Evolutionary conservation across 768 basidiomycete genomes (phyloP).

Genomic region (Amanita subjunquillea): DNA sequence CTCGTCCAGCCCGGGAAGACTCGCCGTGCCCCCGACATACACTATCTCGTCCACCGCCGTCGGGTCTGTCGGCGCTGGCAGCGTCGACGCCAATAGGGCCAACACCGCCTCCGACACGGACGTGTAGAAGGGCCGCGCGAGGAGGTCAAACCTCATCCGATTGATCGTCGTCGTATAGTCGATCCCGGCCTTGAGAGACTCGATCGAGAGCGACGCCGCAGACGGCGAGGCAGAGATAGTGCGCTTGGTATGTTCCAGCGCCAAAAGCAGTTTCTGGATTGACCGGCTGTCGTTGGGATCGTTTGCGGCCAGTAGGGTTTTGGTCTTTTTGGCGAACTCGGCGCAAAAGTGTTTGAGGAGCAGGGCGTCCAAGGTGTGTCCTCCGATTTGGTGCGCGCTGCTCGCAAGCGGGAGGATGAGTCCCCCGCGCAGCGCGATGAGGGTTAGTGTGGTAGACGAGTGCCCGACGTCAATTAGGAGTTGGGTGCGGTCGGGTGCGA

Average conservation of each 20-base stretch:
- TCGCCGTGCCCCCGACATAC: slow-evolving; percentile 68
- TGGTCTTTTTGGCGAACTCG: slow-evolving; percentile 96
- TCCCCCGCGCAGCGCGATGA: slow-evolving; percentile 70
- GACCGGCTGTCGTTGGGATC: slow-evolving; percentile 66
- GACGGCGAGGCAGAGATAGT: slow-evolving; percentile 80
- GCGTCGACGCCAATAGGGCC: slow-evolving; percentile 39
- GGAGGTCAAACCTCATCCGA: slow-evolving; percentile 54
- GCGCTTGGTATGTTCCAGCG: slow-evolving; percentile 91
- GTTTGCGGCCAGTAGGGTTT: slow-evolving; percentile 51
- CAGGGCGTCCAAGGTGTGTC: slow-evolving; percentile 67
- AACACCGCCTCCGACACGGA: slow-evolving; percentile 40
- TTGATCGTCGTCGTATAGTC: slow-evolving; percentile 70
- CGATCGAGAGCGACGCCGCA: slow-evolving; percentile 86
- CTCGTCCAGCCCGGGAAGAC: slow-evolving; percentile 67
- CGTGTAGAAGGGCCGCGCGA: slow-evolving; percentile 50
- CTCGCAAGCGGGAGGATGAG: slow-evolving; percentile 53
- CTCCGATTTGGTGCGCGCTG: slow-evolving; percentile 46
- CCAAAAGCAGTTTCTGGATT: slow-evolving; percentile 86
- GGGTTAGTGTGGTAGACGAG: slow-evolving; percentile 56
- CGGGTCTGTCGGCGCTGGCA: slow-evolving; percentile 34
- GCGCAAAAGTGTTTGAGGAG: slow-evolving; percentile 88
- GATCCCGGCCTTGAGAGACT: slow-evolving; percentile 87
- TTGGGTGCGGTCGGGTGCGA: slow-evolving; percentile 58
- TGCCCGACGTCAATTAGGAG: slow-evolving; percentile 77
- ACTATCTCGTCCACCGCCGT: slow-evolving; percentile 71